Evolutionary conservation across 2,329 filamentous ascomycete genomes (phyloP), one percentile per base, ranked within the genome.

Genomic region (Apiospora hydei): DNA sequence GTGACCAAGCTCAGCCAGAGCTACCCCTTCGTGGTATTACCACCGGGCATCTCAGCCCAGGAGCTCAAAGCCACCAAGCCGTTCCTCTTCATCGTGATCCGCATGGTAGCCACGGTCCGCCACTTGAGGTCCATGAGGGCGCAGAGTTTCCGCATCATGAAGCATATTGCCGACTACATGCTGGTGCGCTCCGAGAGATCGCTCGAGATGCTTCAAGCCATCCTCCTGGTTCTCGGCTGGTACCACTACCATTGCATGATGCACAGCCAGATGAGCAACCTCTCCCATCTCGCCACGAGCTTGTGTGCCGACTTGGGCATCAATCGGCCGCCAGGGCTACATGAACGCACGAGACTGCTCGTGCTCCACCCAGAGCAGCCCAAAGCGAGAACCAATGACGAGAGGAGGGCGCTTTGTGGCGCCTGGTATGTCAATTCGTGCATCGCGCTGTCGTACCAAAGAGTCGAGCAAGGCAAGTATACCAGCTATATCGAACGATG

Each of bases 181-280:
- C 78, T 89, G 16, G 81, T 88, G 61, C 81, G 85, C 1, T 86
- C 85, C 0, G 85, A 87, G 70, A 80, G 86, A 21, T 88, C 87
- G 0, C 73, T 89, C 14, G 87, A 89, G 71, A 76, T 88, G 2
- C 77, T 89, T 0, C 81, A 85, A 71, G 85, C 86, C 0, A 82
- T 89, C 3, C 77, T 89, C 3, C 82, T 88, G 0, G 83, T 88
- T 38, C 74, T 87, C 2, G 84, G 84, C 0, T 89, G 84, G 82
- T 88, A 88, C 71, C 87, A 89, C 67, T 86, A 88, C 69, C 87
- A 89, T 75, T 88, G 87, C 74, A 83, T 88, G 73, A 82, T 85
- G 77, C 87, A 89, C 69, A 82, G 84, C 0, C 88, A 89, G 72
- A 77, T 89, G 16, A 84, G 85, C 75, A 88, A 87, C 69, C 78